A percentile compares a stretch with the other conserved stretches of the same genome.
phyloP scores from a whole-genome alignment of 2,329 filamentous ascomycete genomes.

The Calonectria multiphialidica region DNA sequence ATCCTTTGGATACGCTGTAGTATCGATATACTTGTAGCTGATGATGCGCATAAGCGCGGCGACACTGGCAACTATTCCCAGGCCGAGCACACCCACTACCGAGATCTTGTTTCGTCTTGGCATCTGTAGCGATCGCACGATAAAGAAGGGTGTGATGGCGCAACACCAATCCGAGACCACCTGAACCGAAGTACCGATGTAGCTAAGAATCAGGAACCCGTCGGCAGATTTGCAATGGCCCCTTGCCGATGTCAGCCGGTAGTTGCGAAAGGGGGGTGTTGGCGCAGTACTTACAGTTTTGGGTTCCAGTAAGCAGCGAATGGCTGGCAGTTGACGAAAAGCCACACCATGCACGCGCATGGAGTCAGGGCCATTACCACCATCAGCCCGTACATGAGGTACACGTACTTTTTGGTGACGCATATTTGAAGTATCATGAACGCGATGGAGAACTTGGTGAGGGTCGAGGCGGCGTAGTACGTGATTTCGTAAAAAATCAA shows the following conservation, averaged over 20 bases:
- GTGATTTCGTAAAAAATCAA: constrained; percentile 25
- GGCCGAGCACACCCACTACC: constrained; percentile 20
- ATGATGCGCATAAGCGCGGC: constrained; percentile 32
- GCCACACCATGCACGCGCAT: constrained; percentile 15
- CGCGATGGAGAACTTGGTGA: constrained; percentile 32
- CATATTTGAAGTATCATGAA: constrained; percentile 31
- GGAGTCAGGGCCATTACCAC: constrained; percentile 13
- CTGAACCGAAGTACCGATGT: constrained; percentile 34
- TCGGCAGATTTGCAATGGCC: constrained; percentile 24
- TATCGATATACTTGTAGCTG: constrained; percentile 29
- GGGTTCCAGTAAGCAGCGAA: constrained; percentile 30
- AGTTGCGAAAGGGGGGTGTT: not conserved
- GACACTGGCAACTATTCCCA: constrained; percentile 30
- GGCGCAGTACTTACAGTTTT: not conserved
- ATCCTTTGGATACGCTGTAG: constrained; percentile 12
- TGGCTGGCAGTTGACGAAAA: constrained; percentile 27
- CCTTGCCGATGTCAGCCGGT: not conserved
- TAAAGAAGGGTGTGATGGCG: constrained; percentile 46
- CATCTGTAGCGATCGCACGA: constrained; percentile 44
- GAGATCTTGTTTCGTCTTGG: constrained; percentile 35
- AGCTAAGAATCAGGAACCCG: constrained; percentile 26
- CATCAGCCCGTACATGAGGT: constrained; percentile 28
- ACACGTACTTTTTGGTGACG: constrained; percentile 24
- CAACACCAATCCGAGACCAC: constrained; percentile 44
- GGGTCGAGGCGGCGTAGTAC: constrained; percentile 21